A percentile compares a stretch with the other conserved stretches of the same genome.
Conservation (phyloP, 805 yeast species). For the Wickerhamiella shivajii region DNA sequence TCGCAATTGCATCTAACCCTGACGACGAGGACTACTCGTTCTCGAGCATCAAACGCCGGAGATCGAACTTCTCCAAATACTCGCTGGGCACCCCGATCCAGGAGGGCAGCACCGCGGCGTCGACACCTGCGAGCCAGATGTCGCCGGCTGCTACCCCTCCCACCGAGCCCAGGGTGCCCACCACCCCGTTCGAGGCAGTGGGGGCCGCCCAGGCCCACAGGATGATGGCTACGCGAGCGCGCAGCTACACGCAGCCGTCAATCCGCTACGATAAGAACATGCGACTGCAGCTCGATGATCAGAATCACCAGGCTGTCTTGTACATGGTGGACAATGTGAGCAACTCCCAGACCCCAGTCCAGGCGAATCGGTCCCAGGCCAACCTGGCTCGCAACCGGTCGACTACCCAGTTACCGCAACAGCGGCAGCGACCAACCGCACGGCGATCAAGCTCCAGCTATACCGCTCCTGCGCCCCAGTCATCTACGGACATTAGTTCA, state of each 20-base stretch:
- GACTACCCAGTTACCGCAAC: background rate
- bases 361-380: background rate
- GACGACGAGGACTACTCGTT: slow-evolving; percentile 1
- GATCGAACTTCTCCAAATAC: slow-evolving; percentile 5
- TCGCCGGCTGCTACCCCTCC: slow-evolving; percentile 7
- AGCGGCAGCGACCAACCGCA: background rate
- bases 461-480: background rate
- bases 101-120: background rate
- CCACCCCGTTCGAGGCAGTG: slow-evolving; percentile 6
- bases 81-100: no score
- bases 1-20: slow-evolving; percentile 7
- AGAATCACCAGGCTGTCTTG: slow-evolving; percentile 7
- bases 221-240: slow-evolving; percentile 2
- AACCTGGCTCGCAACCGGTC: no score
- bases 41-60: slow-evolving; percentile 9
- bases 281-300: slow-evolving; percentile 8
- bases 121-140: slow-evolving; percentile 6
- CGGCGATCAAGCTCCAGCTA: background rate
- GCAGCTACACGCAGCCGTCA: slow-evolving; percentile 8
- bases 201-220: slow-evolving; percentile 6
- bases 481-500: background rate
- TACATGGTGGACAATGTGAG: slow-evolving; percentile 4
- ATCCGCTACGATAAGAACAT: slow-evolving; percentile 5
- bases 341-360: background rate
- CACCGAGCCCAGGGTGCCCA: background rate